Evolutionary conservation across 305 asterid species (phyloP), one percentile per base, ranked within the genome.

Genomic region (Coffea humblotiana): DNA sequence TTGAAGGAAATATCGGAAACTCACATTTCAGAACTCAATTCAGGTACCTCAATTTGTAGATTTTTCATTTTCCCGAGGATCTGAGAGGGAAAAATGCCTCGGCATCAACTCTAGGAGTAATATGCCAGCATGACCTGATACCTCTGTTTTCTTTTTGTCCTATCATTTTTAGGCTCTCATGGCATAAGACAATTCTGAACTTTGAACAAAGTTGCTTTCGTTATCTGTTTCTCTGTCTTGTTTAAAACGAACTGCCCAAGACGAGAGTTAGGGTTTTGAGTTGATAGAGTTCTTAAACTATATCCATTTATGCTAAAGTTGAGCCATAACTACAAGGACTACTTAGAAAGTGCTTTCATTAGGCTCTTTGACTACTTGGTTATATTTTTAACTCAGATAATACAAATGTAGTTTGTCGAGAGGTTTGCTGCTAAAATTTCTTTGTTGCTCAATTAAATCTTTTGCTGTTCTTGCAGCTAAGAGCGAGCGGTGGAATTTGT

Each of bases 1-100:
- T 82, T 72, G 84, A 82, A 78, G 90, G 82, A 77, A 80, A 74
- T 80, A 56, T 61, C 68, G 58, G 78, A 35, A 82, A 68, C 77
- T 68, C 72, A 40, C 73, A 61, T 64, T 75, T 71, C 64, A 72
- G 77, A 82, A 77, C 71, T 63, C 14, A 37, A 67, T 84, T 73
- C 77, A 79, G 90, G 87, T 87, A 80, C 66, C 29, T 56, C 49
- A 23, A 21, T 0, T 54, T 54, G 23, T 54, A 18, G 61, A 23
- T 18, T 16, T 54, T 54, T 54, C n/a, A 54, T 54, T 54, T 54
- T 54, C 19, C n/a, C 61, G 18, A 54, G n/a, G 19, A 54, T 54
- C 61, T 54, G 18, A 16, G 61, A 54, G 61, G 61, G n/a, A 54
- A 54, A 54, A 54, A 18, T 54, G 61, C 61, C n/a, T 16, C 8